phyloP scores from a whole-genome alignment of 139 green algal species.

The Haematococcus sp. region DNA sequence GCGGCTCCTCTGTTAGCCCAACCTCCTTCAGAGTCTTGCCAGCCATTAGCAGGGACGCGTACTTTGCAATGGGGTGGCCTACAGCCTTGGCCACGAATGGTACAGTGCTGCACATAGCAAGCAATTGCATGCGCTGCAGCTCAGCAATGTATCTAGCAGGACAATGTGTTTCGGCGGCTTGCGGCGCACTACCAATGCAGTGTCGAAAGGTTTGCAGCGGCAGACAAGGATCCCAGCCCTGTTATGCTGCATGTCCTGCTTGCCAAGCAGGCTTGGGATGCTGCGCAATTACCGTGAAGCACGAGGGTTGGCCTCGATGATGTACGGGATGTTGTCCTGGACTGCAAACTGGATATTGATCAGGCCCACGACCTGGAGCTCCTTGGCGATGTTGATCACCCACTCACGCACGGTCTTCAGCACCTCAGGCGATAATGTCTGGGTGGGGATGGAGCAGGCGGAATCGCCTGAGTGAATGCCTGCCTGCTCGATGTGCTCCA shows the following conservation, averaged over 20 bases:
- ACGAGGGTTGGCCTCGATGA: conserved; percentile 98
- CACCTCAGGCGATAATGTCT: conserved; percentile 79
- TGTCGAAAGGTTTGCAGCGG: too few species aligned
- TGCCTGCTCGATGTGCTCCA: conserved; percentile 99
- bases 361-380: conserved; percentile 91
- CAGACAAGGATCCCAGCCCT: too few species aligned
- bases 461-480: conserved; percentile 94
- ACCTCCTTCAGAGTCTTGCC: conserved; percentile 85
- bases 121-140: neutral
- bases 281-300: conserved; percentile 77
- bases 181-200: neutral
- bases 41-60: conserved; percentile 93
- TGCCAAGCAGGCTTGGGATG: too few species aligned
- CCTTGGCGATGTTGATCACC: conserved; percentile 83
- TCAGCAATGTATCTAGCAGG: too few species aligned
- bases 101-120: conserved; percentile 73
- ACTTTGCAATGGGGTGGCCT: conserved; percentile 94
- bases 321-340: conserved; percentile 85
- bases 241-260: too few species aligned
- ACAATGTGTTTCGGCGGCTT: too few species aligned
- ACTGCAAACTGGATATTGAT: conserved; percentile 99
- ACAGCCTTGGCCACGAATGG: conserved; percentile 99
- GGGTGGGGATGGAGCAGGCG: conserved; percentile 91
- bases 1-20: conserved; percentile 85
- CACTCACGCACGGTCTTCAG: conserved; percentile 84